Evolutionary conservation across 495 filamentous ascomycete species (phyloP).

Genomic region (Trichodelitschia bisporula): DNA sequence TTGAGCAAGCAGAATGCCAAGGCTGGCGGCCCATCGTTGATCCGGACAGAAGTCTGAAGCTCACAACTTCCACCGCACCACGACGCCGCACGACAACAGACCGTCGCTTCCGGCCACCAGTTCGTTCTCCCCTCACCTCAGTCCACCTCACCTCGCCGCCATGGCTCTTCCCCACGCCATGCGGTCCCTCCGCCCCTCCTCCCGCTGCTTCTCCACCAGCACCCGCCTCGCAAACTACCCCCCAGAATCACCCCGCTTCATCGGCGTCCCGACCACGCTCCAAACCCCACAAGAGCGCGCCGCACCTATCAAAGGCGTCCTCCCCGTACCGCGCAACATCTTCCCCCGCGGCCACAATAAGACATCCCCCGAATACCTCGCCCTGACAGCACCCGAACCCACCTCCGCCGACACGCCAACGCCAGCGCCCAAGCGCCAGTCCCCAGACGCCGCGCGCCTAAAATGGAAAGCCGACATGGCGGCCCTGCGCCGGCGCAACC

Average conservation of each 20-base stretch:
- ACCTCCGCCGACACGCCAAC: slow-evolving; percentile 1
- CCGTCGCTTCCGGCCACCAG: neutral
- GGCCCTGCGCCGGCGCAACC: slow-evolving; percentile 29
- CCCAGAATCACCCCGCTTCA: slow-evolving; percentile 50
- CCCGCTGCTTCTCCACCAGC: slow-evolving; percentile 22
- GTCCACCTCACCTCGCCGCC: neutral
- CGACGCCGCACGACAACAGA: neutral
- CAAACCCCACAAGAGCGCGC: slow-evolving; percentile 18
- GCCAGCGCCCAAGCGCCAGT: slow-evolving; percentile 8
- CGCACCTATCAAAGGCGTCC: slow-evolving; percentile 38
- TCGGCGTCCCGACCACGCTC: slow-evolving; percentile 41
- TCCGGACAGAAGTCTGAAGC: neutral
- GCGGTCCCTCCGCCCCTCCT: slow-evolving; percentile 1
- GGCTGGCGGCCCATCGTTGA: too few species aligned
- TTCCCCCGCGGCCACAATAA: slow-evolving; percentile 31
- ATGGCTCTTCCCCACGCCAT: slow-evolving; percentile 6
- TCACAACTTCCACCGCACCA: neutral
- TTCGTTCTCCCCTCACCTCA: neutral
- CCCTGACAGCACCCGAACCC: slow-evolving; percentile 18
- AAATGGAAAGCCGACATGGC: slow-evolving; percentile 40
- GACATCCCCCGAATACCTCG: slow-evolving; percentile 26
- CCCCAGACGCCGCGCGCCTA: slow-evolving; percentile 22
- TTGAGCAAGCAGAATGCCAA: too few species aligned
- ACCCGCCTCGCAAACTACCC: slow-evolving; percentile 14
- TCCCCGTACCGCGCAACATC: slow-evolving; percentile 42